Conservation (phyloP, 306 rosid genomes). For the Lagenaria siceraria region DNA sequence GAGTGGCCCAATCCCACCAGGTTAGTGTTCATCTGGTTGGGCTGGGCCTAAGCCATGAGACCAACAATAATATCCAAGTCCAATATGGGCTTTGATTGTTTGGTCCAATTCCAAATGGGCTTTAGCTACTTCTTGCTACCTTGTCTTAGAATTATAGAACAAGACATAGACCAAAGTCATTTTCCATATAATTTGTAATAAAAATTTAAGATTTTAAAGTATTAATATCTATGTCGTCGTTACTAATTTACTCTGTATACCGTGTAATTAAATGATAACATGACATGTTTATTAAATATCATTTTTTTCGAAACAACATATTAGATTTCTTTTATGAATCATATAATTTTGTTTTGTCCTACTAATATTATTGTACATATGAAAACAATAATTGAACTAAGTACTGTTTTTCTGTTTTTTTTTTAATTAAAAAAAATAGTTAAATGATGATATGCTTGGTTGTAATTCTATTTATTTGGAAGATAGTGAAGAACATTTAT, state of each 20-base stretch:
- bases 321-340: background rate
- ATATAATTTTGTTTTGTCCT: background rate
- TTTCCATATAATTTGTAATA: too few species aligned
- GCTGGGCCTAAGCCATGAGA: too few species aligned
- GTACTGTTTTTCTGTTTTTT: background rate
- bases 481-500: background rate
- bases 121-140: background rate
- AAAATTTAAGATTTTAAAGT: too few species aligned
- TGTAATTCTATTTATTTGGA: slow-evolving; percentile 6
- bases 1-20: too few species aligned
- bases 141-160: background rate
- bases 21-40: too few species aligned
- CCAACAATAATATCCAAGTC: too few species aligned
- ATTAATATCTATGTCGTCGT: too few species aligned
- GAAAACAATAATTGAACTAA: background rate
- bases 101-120: background rate
- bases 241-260: too few species aligned
- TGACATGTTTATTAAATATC: background rate
- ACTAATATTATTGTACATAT: background rate
- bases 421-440: too few species aligned
- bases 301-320: background rate
- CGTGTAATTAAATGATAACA: background rate
- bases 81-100: background rate
- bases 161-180: background rate
- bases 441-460: background rate